phyloP scores from a whole-genome alignment of 1,139 yeast genomes.

The Dujonia santamariae region DNA sequence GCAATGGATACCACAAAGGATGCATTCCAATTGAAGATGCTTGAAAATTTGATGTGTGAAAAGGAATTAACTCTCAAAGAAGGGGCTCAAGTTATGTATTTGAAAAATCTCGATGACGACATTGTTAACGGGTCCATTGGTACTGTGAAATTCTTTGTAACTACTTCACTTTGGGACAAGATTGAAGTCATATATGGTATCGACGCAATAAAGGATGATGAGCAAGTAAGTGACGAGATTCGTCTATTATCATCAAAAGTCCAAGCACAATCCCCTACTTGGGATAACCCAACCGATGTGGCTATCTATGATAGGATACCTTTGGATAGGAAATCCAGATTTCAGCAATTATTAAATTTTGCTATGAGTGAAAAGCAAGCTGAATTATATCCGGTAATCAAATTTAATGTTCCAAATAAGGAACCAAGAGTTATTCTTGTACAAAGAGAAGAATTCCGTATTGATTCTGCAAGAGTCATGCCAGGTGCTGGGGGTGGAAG shows the following conservation, averaged over 20 bases:
- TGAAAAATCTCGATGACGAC: constrained; percentile 41
- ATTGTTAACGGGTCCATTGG: constrained; percentile 62
- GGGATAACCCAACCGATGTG: constrained; percentile 35
- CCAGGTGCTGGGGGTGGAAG: constrained; percentile 9
- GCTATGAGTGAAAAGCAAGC: constrained; percentile 29
- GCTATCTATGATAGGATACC: constrained; percentile 24
- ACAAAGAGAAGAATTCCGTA: constrained; percentile 69
- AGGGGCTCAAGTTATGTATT: constrained; percentile 61
- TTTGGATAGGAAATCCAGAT: constrained; percentile 20
- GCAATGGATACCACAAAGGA: constrained; percentile 47
- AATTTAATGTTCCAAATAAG: constrained; percentile 42
- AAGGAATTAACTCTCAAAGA: constrained; percentile 43
- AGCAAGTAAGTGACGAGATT: constrained; percentile 24
- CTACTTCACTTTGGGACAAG: constrained; percentile 24
- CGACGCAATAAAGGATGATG: constrained; percentile 17
- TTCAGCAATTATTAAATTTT: constrained; percentile 25
- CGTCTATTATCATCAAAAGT: constrained; percentile 24
- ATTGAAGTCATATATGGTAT: constrained; percentile 25
- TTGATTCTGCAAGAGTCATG: constrained; percentile 25
- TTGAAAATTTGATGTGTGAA: constrained; percentile 49
- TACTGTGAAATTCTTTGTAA: constrained; percentile 61
- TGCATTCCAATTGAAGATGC: constrained; percentile 19
- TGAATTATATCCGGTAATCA: constrained; percentile 53
- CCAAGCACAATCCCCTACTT: constrained; percentile 18
- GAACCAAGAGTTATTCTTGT: constrained; percentile 41